phyloP scores from a whole-genome alignment of 257 asterid genomes.

The Apocynum venetum region DNA sequence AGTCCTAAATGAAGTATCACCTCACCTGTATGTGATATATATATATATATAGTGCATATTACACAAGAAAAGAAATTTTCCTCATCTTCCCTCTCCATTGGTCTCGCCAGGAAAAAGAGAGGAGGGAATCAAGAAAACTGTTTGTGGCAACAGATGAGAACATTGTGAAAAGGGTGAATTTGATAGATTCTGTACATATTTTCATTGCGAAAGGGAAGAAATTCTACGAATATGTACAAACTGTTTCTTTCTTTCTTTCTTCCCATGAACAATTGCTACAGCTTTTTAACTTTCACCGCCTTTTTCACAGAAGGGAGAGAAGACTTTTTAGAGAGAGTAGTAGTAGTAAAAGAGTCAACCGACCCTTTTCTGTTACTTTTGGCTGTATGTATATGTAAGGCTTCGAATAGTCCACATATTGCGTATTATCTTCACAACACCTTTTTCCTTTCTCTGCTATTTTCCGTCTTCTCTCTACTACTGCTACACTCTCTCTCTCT shows the following conservation, averaged over 20 bases:
- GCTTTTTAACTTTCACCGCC: conserved; percentile 1
- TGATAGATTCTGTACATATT: too few species aligned
- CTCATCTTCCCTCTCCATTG: too few species aligned
- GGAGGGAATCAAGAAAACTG: too few species aligned
- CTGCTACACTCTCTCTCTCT: background rate
- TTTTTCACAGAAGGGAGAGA: conserved; percentile 3
- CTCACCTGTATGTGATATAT: too few species aligned
- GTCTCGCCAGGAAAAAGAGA: too few species aligned
- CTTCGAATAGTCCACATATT: conserved; percentile 39
- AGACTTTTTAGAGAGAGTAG: background rate
- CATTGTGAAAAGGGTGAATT: too few species aligned
- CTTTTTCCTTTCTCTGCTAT: background rate
- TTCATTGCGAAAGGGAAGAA: too few species aligned
- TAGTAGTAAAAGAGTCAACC: conserved; percentile 39
- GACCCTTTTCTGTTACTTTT: conserved; percentile 27
- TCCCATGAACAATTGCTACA: background rate
- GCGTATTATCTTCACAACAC: conserved; percentile 30
- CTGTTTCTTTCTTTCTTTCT: background rate
- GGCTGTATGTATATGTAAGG: conserved; percentile 41
- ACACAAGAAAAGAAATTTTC: too few species aligned
- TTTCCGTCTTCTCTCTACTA: background rate
- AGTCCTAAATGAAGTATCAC: too few species aligned
- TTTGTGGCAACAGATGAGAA: too few species aligned
- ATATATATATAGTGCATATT: too few species aligned
- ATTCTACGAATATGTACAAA: conserved; percentile 2